Conservation (phyloP, 2,329 filamentous ascomycete genomes). For the Nothopassalora personata region DNA sequence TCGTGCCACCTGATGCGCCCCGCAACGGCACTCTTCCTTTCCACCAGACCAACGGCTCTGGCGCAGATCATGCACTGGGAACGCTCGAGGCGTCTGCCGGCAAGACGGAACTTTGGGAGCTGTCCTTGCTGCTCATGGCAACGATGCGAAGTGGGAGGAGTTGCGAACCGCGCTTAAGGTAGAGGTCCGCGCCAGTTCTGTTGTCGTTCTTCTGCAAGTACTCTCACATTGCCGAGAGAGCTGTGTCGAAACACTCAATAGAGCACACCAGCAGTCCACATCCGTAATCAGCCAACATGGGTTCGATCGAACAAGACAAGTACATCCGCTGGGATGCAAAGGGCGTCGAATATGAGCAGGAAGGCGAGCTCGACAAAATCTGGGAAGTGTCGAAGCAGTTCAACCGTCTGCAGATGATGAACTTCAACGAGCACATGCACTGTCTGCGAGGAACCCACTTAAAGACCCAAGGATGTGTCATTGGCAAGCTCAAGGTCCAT, state of each 20-base stretch:
- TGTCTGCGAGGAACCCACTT: constrained; percentile 36
- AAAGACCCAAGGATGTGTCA: constrained; percentile 33
- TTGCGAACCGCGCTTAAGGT: neutral
- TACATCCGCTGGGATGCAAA: constrained; percentile 30
- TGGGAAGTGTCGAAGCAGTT: constrained; percentile 35
- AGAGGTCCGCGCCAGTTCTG: neutral
- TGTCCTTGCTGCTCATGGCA: neutral
- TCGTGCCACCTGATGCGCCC: constrained; percentile 13
- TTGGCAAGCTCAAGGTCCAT: constrained; percentile 31
- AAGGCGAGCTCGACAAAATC: constrained; percentile 34
- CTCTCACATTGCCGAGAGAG: neutral
- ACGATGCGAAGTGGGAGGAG: constrained; percentile 10
- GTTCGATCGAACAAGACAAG: constrained; percentile 11
- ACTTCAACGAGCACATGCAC: constrained; percentile 37
- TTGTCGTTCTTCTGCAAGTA: neutral
- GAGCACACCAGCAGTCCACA: neutral
- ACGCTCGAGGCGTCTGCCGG: constrained; percentile 15
- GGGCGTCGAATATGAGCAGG: constrained; percentile 32
- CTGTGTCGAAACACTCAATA: neutral
- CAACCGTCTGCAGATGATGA: constrained; percentile 38
- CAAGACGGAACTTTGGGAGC: constrained; percentile 18
- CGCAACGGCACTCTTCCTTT: constrained; percentile 12
- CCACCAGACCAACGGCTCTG: neutral
- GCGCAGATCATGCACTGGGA: constrained; percentile 12
- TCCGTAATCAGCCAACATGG: constrained; percentile 8